These are phyloP conservation scores for Pigoraptor vietnamica DNA, from an alignment of 78 protist genomes.

Conservation along the genomic window DNA sequence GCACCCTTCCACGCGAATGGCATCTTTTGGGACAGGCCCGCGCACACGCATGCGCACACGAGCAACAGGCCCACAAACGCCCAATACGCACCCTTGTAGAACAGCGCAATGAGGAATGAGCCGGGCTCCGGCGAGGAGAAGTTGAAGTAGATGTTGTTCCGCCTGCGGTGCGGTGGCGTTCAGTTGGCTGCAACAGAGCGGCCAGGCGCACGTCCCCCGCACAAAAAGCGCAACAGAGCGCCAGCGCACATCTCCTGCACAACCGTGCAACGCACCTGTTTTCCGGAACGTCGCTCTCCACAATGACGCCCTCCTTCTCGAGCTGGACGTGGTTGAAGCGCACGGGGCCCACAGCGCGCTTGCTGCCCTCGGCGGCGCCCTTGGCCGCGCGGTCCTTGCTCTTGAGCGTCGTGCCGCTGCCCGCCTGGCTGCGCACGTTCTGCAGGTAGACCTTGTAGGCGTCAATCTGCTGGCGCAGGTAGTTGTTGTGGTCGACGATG, in stretches of 20 bases:
- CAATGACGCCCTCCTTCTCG: conserved; percentile 61
- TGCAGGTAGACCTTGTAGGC: conserved; percentile 47
- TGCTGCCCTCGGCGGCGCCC: background rate
- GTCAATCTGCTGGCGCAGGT: conserved; percentile 41
- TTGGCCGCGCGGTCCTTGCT: background rate
- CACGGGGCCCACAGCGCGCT: conserved; percentile 24
- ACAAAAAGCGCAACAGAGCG: no score
- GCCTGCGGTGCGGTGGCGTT: background rate
- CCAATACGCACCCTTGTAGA: conserved; percentile 7
- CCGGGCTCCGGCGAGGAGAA: conserved; percentile 47
- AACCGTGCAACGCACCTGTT: conserved; percentile 5
- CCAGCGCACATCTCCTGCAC: no score
- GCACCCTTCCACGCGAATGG: background rate
- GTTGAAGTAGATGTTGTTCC: conserved; percentile 40
- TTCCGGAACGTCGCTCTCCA: conserved; percentile 58
- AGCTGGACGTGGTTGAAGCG: conserved; percentile 44
- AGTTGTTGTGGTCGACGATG: conserved; percentile 47
- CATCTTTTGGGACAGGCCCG: background rate
- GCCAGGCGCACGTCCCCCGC: no score
- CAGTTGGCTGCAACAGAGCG: no score
- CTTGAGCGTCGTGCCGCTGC: conserved; percentile 4
- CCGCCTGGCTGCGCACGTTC: conserved; percentile 47
- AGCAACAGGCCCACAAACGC: background rate
- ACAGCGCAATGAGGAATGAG: conserved; percentile 34
- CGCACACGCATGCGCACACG: background rate